phyloP scores from a whole-genome alignment of 2,329 filamentous ascomycete species.

The Apiospora koreana region DNA sequence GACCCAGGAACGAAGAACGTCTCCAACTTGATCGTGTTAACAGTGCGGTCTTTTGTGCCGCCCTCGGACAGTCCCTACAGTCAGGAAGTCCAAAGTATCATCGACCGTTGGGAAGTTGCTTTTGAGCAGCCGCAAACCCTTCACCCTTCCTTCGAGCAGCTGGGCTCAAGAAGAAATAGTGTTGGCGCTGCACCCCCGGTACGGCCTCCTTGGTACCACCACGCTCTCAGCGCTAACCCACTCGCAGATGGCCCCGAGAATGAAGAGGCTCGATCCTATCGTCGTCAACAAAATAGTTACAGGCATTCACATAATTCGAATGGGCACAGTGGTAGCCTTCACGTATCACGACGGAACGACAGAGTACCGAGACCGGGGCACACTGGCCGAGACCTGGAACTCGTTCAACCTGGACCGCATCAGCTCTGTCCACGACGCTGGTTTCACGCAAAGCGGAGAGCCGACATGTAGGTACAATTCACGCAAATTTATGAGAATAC shows the following conservation, averaged over 20 bases:
- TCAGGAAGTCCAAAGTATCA: conserved; percentile 69
- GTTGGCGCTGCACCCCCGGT: conserved; percentile 28
- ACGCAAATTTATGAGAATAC: neutral
- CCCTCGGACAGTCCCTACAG: conserved; percentile 56
- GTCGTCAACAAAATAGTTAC: conserved; percentile 71
- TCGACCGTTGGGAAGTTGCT: conserved; percentile 83
- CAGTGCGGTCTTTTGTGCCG: conserved; percentile 67
- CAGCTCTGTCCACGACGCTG: conserved; percentile 72
- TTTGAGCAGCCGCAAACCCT: conserved; percentile 65
- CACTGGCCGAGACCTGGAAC: conserved; percentile 68
- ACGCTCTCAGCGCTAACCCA: neutral
- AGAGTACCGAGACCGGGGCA: conserved; percentile 76
- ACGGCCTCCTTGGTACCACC: conserved; percentile 12
- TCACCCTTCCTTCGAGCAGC: conserved; percentile 76
- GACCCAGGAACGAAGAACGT: conserved; percentile 60
- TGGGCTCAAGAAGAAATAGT: conserved; percentile 64
- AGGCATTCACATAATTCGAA: conserved; percentile 66
- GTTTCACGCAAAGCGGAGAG: conserved; percentile 70
- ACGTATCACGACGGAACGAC: conserved; percentile 79
- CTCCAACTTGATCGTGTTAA: conserved; percentile 65
- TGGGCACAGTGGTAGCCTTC: conserved; percentile 71
- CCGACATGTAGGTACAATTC: conserved; percentile 57
- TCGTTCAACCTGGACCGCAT: conserved; percentile 66
- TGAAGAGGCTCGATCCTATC: conserved; percentile 69
- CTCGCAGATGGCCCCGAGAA: conserved; percentile 23